These are phyloP conservation scores for Fistulifera pelliculosa DNA, from an alignment of 108 stramenopile genomes.

Conservation along the genomic window DNA sequence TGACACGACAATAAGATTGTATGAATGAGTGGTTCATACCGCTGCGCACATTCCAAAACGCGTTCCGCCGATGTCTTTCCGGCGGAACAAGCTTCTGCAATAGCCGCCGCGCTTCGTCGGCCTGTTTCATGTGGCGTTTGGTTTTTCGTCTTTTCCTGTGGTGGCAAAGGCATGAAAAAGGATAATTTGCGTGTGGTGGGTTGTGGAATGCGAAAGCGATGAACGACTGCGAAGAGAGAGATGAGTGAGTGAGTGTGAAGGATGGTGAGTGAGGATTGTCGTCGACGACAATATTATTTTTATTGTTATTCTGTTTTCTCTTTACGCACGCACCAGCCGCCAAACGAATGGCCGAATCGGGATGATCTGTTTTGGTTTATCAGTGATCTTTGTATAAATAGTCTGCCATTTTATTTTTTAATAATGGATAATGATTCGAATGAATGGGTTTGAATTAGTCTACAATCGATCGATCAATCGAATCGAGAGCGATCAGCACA, in stretches of 20 bases:
- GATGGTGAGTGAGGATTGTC: too few relatives aligned
- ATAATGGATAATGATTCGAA: too few relatives aligned
- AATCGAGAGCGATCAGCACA: too few relatives aligned
- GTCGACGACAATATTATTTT: too few relatives aligned
- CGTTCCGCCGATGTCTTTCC: slow-evolving; percentile 33
- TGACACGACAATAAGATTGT: slow-evolving; percentile 77
- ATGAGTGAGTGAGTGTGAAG: too few relatives aligned
- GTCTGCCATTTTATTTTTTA: neutral
- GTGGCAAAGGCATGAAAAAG: slow-evolving; percentile 61
- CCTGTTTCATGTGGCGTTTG: slow-evolving; percentile 26
- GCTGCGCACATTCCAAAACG: slow-evolving; percentile 31
- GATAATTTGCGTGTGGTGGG: slow-evolving; percentile 38
- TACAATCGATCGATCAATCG: too few relatives aligned
- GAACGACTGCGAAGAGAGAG: slow-evolving; percentile 22
- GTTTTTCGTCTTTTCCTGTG: slow-evolving; percentile 31
- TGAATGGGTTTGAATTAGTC: too few relatives aligned
- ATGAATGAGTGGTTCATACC: slow-evolving; percentile 57
- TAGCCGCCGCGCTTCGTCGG: slow-evolving; percentile 30
- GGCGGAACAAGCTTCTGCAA: slow-evolving; percentile 28
- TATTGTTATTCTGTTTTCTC: too few relatives aligned
- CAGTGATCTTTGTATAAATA: slow-evolving; percentile 9
- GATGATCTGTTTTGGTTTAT: slow-evolving; percentile 37
- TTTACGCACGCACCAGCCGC: slow-evolving; percentile 35
- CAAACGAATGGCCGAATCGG: slow-evolving; percentile 69
- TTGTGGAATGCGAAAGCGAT: slow-evolving; percentile 58